Evolutionary conservation across 169 alveolate genomes (phyloP).

Genomic region (Miamiensis avidus): DNA sequence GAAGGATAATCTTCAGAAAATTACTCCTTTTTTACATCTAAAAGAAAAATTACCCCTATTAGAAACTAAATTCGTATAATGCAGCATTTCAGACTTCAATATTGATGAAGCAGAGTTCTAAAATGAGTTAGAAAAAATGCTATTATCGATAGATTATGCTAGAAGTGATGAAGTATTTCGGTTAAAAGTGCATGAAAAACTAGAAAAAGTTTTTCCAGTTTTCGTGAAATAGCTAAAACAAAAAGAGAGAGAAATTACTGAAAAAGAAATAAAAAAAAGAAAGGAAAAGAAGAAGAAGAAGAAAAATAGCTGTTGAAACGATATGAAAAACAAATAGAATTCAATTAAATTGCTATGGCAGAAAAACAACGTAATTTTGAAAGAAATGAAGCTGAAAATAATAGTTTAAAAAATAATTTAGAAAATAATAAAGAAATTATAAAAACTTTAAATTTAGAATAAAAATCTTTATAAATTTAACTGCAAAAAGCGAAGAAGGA

Average conservation of each 20-base stretch:
- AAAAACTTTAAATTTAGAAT: too few species aligned
- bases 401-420: neutral
- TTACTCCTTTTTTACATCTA: too few species aligned
- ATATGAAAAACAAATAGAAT: neutral
- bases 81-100: too few species aligned
- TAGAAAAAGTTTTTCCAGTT: neutral
- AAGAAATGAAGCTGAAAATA: neutral
- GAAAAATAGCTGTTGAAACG: neutral
- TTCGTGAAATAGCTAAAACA: neutral
- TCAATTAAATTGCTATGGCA: neutral
- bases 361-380: too few species aligned
- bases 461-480: too few species aligned
- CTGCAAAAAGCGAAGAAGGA: neutral
- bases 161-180: neutral
- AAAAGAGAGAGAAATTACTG: neutral
- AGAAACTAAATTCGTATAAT: too few species aligned
- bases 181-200: neutral
- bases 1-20: too few species aligned
- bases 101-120: neutral
- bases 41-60: too few species aligned
- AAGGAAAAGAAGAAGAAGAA: neutral
- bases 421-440: neutral
- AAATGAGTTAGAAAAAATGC: neutral
- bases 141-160: neutral
- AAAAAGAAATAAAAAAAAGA: neutral